phyloP scores from a whole-genome alignment of 2,329 filamentous ascomycete genomes.

The Aspergillus oerlinghausenensis region DNA sequence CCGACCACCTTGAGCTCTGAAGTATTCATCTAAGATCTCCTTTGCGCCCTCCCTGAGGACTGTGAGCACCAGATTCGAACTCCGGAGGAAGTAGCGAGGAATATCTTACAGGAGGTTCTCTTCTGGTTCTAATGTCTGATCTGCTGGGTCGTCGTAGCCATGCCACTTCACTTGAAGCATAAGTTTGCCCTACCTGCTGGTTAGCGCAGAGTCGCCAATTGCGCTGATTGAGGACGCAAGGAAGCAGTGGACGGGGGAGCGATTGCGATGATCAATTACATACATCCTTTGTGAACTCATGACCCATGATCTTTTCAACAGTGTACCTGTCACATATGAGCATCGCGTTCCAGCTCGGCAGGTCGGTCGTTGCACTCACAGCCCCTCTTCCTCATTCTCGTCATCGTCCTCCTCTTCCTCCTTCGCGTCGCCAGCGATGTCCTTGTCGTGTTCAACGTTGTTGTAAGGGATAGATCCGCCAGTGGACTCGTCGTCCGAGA shows the following conservation, averaged over 20 bases:
- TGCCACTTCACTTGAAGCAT: conserved; percentile 45
- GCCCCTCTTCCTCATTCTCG: conserved; percentile 31
- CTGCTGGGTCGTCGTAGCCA: conserved; percentile 40
- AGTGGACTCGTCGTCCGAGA: conserved; percentile 34
- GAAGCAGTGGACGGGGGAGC: neutral
- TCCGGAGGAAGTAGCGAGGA: neutral
- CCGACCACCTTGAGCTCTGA: conserved; percentile 37
- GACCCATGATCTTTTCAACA: conserved; percentile 38
- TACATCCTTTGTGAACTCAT: conserved; percentile 35
- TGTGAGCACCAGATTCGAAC: conserved; percentile 13
- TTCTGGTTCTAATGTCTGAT: conserved; percentile 45
- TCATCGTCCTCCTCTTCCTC: conserved; percentile 22
- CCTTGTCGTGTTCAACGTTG: conserved; percentile 20
- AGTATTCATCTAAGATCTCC: conserved; percentile 40
- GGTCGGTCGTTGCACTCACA: conserved; percentile 25
- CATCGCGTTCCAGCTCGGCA: conserved; percentile 5
- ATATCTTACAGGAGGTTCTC: conserved; percentile 38
- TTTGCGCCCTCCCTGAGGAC: conserved; percentile 33
- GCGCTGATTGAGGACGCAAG: neutral
- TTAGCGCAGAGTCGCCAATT: conserved; percentile 13
- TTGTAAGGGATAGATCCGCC: conserved; percentile 37
- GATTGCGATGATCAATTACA: conserved; percentile 4
- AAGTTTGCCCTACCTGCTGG: conserved; percentile 30
- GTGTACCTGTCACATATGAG: conserved; percentile 30
- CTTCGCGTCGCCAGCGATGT: conserved; percentile 9